Percentiles rank a stretch among this genome's conserved stretches.
Conservation (phyloP, 2,329 filamentous ascomycete genomes). For the Alternaria sp. region DNA sequence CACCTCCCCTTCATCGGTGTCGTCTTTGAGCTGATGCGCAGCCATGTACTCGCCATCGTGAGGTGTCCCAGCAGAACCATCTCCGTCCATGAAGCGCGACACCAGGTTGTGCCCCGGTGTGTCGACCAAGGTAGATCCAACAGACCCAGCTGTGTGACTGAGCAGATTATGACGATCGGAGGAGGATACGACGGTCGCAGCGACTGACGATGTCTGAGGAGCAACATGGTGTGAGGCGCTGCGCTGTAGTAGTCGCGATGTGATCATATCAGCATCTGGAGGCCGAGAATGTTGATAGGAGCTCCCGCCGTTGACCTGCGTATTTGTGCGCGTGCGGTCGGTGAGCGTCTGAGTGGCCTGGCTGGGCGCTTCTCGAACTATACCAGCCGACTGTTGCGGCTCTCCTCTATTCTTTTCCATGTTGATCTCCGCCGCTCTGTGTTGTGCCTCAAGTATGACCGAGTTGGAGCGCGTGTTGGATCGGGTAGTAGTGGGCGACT, state of each 20-base stretch:
- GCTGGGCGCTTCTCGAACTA: constrained; percentile 14
- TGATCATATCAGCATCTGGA: constrained; percentile 69
- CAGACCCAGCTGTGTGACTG: constrained; percentile 46
- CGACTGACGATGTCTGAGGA: constrained; percentile 69
- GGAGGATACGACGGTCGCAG: constrained; percentile 57
- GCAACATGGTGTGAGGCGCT: constrained; percentile 67
- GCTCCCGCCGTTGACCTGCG: constrained; percentile 39
- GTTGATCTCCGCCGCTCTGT: constrained; percentile 30
- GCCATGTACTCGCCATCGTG: constrained; percentile 48
- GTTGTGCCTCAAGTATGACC: constrained; percentile 45
- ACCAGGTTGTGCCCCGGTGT: constrained; percentile 52
- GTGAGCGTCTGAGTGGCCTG: constrained; percentile 27
- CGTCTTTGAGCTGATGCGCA: constrained; percentile 31
- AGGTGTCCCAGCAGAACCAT: constrained; percentile 51
- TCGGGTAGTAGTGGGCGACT: constrained; percentile 50
- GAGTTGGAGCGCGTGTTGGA: constrained; percentile 52
- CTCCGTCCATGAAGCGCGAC: constrained; percentile 54
- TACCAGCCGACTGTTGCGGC: constrained; percentile 15
- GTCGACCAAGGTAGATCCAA: constrained; percentile 49
- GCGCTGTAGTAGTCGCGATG: constrained; percentile 70
- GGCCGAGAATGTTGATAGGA: constrained; percentile 45
- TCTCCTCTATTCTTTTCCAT: constrained; percentile 32
- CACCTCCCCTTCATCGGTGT: constrained; percentile 27
- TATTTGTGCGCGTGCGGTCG: constrained; percentile 34
- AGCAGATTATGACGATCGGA: constrained; percentile 47